Conservation (phyloP, 148 eudicot species). For the Selenicereus undatus region DNA sequence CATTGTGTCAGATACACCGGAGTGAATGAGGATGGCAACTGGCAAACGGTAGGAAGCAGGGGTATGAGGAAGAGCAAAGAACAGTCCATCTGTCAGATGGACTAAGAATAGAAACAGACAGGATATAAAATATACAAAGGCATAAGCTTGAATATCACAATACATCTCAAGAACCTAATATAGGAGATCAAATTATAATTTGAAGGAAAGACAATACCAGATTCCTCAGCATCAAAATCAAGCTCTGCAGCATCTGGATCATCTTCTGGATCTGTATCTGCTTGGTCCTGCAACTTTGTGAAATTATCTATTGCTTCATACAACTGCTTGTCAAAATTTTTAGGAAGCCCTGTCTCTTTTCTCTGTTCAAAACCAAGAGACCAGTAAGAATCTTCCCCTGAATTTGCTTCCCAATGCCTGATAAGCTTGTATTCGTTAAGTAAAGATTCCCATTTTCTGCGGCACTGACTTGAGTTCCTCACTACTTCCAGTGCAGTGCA, state of each 20-base stretch:
- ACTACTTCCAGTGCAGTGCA: constrained; percentile 55
- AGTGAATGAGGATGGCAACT: not conserved
- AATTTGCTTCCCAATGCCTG: constrained; percentile 31
- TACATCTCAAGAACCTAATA: not conserved
- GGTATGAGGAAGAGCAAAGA: too few species aligned
- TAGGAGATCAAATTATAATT: not conserved
- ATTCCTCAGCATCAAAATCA: constrained; percentile 24
- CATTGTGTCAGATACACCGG: too few species aligned
- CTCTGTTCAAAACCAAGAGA: constrained; percentile 32
- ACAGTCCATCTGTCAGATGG: not conserved
- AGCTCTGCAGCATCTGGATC: constrained; percentile 35
- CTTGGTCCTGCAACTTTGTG: constrained; percentile 32
- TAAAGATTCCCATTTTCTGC: constrained; percentile 61
- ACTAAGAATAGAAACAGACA: not conserved
- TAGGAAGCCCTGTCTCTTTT: constrained; percentile 33
- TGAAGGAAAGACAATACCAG: constrained; percentile 30
- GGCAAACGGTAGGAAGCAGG: not conserved
- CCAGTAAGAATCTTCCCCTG: constrained; percentile 34
- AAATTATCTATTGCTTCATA: constrained; percentile 40
- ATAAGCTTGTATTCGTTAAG: constrained; percentile 34
- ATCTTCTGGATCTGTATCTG: constrained; percentile 42
- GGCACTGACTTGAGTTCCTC: constrained; percentile 56
- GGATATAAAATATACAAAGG: not conserved
- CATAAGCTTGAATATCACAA: not conserved
- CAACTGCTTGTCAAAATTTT: constrained; percentile 44